phyloP scores from a whole-genome alignment of 2,329 filamentous ascomycete species.

The Cercospora berteroae region DNA sequence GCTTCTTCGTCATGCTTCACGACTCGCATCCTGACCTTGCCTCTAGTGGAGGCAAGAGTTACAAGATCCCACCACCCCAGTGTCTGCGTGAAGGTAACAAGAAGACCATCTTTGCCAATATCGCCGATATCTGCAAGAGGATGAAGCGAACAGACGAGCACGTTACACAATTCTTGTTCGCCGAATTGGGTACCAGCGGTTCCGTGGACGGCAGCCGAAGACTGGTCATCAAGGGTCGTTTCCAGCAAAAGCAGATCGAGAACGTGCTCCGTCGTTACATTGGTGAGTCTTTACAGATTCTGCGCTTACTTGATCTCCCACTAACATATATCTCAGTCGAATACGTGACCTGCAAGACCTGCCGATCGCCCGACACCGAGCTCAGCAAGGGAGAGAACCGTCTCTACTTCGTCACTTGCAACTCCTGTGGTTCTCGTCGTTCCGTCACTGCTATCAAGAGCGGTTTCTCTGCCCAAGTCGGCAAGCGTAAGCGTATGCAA shows the following conservation, averaged over 20 bases:
- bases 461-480: constrained; percentile 99
- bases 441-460: constrained; percentile 98
- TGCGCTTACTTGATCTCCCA: background rate
- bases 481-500: constrained; percentile 90
- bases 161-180: constrained; percentile 91
- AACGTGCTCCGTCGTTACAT: constrained; percentile 95
- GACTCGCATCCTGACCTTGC: constrained; percentile 96
- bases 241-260: constrained; percentile 99
- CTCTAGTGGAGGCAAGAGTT: constrained; percentile 72
- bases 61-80: constrained; percentile 98
- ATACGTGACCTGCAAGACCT: constrained; percentile 99
- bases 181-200: constrained; percentile 95
- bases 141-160: constrained; percentile 98
- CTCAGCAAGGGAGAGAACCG: constrained; percentile 99
- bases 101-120: constrained; percentile 99
- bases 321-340: constrained; percentile 60
- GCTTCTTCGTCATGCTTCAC: constrained; percentile 92
- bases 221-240: constrained; percentile 97
- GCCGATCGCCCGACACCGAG: constrained; percentile 89
- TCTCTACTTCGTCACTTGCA: constrained; percentile 98
- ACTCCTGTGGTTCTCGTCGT: constrained; percentile 64
- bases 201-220: constrained; percentile 90
- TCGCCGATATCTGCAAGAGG: constrained; percentile 96
- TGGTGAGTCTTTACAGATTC: constrained; percentile 56
- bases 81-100: constrained; percentile 99